These are phyloP conservation scores for Fusarium dimerum DNA, from an alignment of 2,329 filamentous ascomycete species.

Conservation along the genomic window DNA sequence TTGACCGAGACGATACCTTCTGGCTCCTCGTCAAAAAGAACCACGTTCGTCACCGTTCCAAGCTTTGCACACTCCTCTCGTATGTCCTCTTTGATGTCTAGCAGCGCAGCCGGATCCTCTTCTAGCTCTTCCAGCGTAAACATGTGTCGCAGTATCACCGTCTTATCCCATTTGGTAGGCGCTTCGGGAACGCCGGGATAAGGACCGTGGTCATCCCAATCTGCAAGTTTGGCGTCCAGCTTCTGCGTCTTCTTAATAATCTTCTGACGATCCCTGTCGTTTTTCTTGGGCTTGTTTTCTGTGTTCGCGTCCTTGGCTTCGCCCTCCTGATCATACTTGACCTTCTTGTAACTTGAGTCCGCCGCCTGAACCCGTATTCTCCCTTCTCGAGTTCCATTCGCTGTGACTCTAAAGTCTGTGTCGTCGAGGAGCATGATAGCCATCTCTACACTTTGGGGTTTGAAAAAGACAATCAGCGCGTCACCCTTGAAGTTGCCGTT, in stretches of 20 bases:
- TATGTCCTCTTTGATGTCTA: conserved; percentile 95
- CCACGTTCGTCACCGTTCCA: conserved; percentile 86
- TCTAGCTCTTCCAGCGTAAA: conserved; percentile 85
- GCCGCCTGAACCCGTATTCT: conserved; percentile 82
- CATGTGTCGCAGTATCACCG: conserved; percentile 89
- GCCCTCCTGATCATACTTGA: conserved; percentile 61
- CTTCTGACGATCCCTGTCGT: conserved; percentile 76
- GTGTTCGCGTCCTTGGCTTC: conserved; percentile 30
- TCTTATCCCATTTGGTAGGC: conserved; percentile 66
- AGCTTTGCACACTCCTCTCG: conserved; percentile 85
- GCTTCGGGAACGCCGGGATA: conserved; percentile 46
- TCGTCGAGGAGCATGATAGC: conserved; percentile 81
- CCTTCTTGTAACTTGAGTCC: conserved; percentile 89
- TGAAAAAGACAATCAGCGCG: conserved; percentile 91
- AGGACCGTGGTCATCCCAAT: conserved; percentile 92
- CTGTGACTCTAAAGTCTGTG: conserved; percentile 71
- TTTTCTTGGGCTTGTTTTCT: conserved; percentile 48
- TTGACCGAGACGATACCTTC: conserved; percentile 84
- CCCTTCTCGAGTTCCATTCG: conserved; percentile 54
- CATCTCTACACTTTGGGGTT: conserved; percentile 86
- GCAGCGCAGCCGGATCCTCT: conserved; percentile 77
- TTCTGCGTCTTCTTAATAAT: conserved; percentile 91
- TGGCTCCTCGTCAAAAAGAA: conserved; percentile 83
- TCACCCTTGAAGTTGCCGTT: conserved; percentile 89
- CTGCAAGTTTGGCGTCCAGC: conserved; percentile 85